Evolutionary conservation across 495 filamentous ascomycete species (phyloP).

Genomic region (Cercophora samala): DNA sequence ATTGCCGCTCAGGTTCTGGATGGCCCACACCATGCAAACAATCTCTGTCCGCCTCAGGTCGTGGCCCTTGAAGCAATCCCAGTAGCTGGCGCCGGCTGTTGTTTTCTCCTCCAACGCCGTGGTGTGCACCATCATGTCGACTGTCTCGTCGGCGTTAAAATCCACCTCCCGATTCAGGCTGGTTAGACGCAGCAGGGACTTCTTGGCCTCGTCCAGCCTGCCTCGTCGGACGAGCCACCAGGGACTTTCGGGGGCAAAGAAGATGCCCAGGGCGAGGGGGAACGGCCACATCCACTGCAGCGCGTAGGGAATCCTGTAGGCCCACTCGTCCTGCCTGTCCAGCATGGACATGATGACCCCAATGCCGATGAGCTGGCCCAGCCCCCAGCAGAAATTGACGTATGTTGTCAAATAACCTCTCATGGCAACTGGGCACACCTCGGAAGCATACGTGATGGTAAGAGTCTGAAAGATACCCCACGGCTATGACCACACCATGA

Average conservation of each 20-base stretch:
- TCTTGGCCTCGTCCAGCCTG: constrained; percentile 63
- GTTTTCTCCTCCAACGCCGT: constrained; percentile 70
- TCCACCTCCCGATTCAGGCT: constrained; percentile 53
- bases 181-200: constrained; percentile 63
- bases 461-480: constrained; percentile 82
- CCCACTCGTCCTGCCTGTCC: constrained; percentile 52
- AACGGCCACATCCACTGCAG: constrained; percentile 86
- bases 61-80: constrained; percentile 72
- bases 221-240: constrained; percentile 81
- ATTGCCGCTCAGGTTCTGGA: constrained; percentile 76
- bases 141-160: constrained; percentile 70
- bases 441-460: constrained; percentile 76
- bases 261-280: constrained; percentile 67
- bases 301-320: constrained; percentile 63
- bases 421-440: constrained; percentile 70
- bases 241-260: constrained; percentile 70
- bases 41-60: constrained; percentile 76
- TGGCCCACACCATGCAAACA: constrained; percentile 76
- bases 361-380: constrained; percentile 72
- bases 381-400: constrained; percentile 79
- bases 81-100: constrained; percentile 63
- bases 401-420: constrained; percentile 74
- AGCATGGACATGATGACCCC: constrained; percentile 69
- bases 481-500: constrained; percentile 25
- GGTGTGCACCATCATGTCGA: constrained; percentile 84